Evolutionary conservation across 306 rosid genomes (phyloP).

Genomic region (Boehmeria nivea): DNA sequence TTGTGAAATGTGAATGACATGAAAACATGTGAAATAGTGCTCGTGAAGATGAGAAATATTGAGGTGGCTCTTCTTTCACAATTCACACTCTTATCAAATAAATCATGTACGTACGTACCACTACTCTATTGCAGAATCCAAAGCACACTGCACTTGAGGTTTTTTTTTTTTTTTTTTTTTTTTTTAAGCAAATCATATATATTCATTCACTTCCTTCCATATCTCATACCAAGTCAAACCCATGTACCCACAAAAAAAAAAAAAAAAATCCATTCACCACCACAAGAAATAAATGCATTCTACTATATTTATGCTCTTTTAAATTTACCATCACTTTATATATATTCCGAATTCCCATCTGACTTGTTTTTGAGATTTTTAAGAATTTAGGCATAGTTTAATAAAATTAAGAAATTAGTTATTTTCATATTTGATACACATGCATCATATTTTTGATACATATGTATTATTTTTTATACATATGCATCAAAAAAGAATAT

Average conservation of each 20-base stretch:
- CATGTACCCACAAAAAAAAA: constrained; percentile 21
- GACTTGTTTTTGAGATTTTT: no score
- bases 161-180: no score
- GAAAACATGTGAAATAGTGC: constrained; percentile 84
- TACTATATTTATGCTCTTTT: neutral
- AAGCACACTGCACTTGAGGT: constrained; percentile 20
- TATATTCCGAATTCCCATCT: no score
- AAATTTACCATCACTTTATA: neutral
- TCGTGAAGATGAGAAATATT: constrained; percentile 63
- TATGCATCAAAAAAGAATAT: no score
- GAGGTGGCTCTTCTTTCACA: constrained; percentile 51
- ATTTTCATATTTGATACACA: no score
- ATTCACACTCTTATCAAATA: no score
- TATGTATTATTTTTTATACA: no score
- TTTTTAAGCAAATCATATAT: neutral
- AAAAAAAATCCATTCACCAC: constrained; percentile 47
- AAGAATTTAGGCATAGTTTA: no score
- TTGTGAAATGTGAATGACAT: no score
- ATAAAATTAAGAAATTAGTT: no score
- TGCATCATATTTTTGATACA: no score
- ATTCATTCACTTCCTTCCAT: neutral
- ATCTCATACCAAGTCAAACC: constrained; percentile 18
- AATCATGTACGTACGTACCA: no score
- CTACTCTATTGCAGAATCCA: constrained; percentile 44
- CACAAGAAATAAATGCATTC: constrained; percentile 35